Conservation (phyloP, 441 rosid species). For the Bocquillonia castaneifolia region DNA sequence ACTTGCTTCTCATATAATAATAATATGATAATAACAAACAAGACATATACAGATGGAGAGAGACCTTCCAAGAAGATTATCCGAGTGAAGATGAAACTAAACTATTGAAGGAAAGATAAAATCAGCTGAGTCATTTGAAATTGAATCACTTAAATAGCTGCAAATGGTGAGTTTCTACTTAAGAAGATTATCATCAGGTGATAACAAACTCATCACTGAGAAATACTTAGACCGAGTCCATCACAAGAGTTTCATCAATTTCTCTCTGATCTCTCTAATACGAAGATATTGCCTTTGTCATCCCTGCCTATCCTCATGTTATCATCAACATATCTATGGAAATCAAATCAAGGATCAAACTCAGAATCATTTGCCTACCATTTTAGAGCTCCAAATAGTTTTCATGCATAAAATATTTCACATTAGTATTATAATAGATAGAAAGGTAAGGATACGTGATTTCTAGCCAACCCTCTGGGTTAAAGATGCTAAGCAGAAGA, state of each 20-base stretch:
- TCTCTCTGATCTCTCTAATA: slow-evolving; percentile 53
- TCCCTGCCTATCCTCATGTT: slow-evolving; percentile 72
- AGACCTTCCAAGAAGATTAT: too few species aligned
- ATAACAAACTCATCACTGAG: too few species aligned
- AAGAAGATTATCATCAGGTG: too few species aligned
- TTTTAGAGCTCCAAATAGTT: not conserved
- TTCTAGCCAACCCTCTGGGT: slow-evolving; percentile 83
- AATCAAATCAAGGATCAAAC: slow-evolving; percentile 37
- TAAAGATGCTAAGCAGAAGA: slow-evolving; percentile 65
- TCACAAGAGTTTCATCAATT: not conserved
- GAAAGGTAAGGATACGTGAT: slow-evolving; percentile 76
- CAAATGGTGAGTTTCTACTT: not conserved
- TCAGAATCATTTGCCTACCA: not conserved
- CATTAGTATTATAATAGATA: too few species aligned
- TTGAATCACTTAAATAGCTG: not conserved
- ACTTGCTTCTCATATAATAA: too few species aligned
- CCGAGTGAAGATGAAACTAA: not conserved
- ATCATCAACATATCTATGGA: slow-evolving; percentile 66
- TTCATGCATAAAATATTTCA: not conserved
- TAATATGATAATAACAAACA: too few species aligned
- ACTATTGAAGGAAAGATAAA: not conserved
- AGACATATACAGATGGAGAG: too few species aligned
- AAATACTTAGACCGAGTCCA: too few species aligned
- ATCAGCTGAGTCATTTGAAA: not conserved
- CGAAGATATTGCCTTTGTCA: slow-evolving; percentile 67